Conservation (phyloP, 805 yeast species). For the Tetrapisispora pingtungensis region DNA sequence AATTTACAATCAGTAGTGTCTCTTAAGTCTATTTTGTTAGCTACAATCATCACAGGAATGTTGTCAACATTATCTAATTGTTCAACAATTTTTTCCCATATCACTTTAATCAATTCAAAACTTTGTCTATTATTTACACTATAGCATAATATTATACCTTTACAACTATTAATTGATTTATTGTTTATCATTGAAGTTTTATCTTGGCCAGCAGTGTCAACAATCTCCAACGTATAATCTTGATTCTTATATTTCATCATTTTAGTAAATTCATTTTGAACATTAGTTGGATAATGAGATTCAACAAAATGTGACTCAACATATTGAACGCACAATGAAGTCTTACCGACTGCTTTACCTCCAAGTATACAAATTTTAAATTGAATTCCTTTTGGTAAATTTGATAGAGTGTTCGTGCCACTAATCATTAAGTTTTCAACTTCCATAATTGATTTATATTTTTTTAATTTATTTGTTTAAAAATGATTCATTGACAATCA, state of each 20-base stretch:
- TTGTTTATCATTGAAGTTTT: constrained; percentile 75
- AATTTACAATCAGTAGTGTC: constrained; percentile 4
- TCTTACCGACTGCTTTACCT: constrained; percentile 78
- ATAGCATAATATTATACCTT: constrained; percentile 74
- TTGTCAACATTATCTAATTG: constrained; percentile 43
- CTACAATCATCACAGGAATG: constrained; percentile 65
- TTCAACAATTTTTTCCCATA: constrained; percentile 77
- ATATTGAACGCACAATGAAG: constrained; percentile 73
- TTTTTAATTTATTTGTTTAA: too few relatives aligned
- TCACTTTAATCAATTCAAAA: constrained; percentile 63
- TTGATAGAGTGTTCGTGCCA: background rate
- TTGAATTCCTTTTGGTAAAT: constrained; percentile 3
- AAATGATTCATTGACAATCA: too few relatives aligned
- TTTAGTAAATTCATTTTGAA: constrained; percentile 64
- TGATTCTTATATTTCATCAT: constrained; percentile 57
- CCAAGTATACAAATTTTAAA: constrained; percentile 81
- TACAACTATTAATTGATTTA: constrained; percentile 61
- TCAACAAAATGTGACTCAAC: constrained; percentile 86
- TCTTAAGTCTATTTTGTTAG: constrained; percentile 20
- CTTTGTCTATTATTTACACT: constrained; percentile 71
- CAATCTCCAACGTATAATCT: constrained; percentile 62
- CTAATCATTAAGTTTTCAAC: background rate
- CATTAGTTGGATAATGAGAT: constrained; percentile 83
- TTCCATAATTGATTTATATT: background rate
- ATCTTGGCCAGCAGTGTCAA: constrained; percentile 93